Conservation (phyloP, 2,329 filamentous ascomycete species). For the Exophiala viscosa region DNA sequence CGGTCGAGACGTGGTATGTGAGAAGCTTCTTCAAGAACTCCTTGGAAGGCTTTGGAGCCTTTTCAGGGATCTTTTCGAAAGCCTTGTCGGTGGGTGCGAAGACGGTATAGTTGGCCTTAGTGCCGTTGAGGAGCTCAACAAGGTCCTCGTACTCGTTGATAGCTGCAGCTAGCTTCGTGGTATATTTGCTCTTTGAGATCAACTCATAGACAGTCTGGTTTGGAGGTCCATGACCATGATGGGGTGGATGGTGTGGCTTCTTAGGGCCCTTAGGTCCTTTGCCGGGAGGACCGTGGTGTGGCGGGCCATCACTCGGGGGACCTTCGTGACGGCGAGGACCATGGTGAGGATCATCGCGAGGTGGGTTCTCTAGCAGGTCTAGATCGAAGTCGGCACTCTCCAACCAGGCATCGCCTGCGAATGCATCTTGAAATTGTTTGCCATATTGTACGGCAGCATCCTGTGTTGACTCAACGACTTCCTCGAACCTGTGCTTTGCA, state of each 20-base stretch:
- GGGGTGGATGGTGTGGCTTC: constrained; percentile 35
- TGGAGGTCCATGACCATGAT: constrained; percentile 43
- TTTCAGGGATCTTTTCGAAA: constrained; percentile 62
- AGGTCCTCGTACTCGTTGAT: constrained; percentile 70
- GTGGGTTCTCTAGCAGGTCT: constrained; percentile 20
- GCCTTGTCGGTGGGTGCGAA: constrained; percentile 77
- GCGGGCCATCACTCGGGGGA: constrained; percentile 30
- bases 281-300: constrained; percentile 12
- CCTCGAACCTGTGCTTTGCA: constrained; percentile 41
- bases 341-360: constrained; percentile 18
- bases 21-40: constrained; percentile 67
- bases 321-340: constrained; percentile 34
- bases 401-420: constrained; percentile 49
- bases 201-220: constrained; percentile 77
- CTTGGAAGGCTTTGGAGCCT: constrained; percentile 61
- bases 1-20: constrained; percentile 69
- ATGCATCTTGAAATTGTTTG: constrained; percentile 43
- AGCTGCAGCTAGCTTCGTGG: constrained; percentile 71
- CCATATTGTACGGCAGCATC: constrained; percentile 38
- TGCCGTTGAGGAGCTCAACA: constrained; percentile 69
- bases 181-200: constrained; percentile 71
- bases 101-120: constrained; percentile 69
- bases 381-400: constrained; percentile 28
- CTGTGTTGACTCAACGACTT: constrained; percentile 39
- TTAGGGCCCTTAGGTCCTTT: constrained; percentile 22